phyloP scores from a whole-genome alignment of 371 early-diverging fungal species.

The Mortierella sp. region DNA sequence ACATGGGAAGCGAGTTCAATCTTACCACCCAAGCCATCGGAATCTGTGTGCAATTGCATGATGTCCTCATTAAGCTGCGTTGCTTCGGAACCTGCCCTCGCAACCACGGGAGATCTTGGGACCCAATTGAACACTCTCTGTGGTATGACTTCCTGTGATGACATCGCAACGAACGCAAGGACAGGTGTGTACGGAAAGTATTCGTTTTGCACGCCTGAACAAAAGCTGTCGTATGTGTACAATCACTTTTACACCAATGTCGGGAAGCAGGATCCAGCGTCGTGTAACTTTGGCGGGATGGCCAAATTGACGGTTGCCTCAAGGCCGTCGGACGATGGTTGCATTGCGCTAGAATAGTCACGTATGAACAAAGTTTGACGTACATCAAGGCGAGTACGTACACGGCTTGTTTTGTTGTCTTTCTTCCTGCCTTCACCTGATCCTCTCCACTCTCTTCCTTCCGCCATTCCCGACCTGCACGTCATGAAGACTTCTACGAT shows the following conservation, averaged over 20 bases:
- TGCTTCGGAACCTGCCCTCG: slow-evolving; percentile 58
- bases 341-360: no score
- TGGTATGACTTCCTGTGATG: slow-evolving; percentile 62
- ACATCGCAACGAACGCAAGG: slow-evolving; percentile 63
- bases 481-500: slow-evolving; percentile 56
- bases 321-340: slow-evolving; percentile 30
- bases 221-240: slow-evolving; percentile 61
- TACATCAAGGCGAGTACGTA: no score
- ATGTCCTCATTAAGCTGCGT: slow-evolving; percentile 69
- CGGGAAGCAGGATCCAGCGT: slow-evolving; percentile 36
- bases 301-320: slow-evolving; percentile 37
- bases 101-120: slow-evolving; percentile 30
- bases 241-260: slow-evolving; percentile 44
- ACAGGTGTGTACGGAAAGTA: slow-evolving; percentile 66
- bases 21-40: slow-evolving; percentile 78
- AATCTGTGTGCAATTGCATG: slow-evolving; percentile 77
- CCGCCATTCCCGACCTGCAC: slow-evolving; percentile 2
- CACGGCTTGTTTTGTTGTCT: neutral
- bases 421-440: neutral
- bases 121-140: slow-evolving; percentile 63
- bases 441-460: slow-evolving; percentile 1
- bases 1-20: slow-evolving; percentile 68
- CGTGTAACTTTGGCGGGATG: slow-evolving; percentile 55
- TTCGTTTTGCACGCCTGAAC: slow-evolving; percentile 62
- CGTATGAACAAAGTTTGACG: no score